Evolutionary conservation across 1,284 basidiomycete species (phyloP).

Genomic region (Tilletia walkeri): DNA sequence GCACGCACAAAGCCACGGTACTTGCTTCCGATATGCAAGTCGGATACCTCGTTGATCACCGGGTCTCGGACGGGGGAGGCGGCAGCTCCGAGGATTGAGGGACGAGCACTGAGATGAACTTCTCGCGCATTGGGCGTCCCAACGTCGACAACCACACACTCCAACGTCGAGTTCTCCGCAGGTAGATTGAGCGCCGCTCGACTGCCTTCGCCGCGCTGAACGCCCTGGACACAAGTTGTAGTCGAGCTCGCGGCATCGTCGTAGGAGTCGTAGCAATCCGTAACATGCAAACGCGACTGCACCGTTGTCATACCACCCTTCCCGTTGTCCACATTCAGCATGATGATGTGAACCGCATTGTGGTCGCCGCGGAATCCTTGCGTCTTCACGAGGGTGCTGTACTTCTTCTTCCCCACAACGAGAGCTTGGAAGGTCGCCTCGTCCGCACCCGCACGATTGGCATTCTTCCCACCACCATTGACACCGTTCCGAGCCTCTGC

Average conservation of each 20-base stretch:
- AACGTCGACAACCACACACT: neutral
- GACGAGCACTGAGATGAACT: neutral
- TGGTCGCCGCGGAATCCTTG: conserved; percentile 4
- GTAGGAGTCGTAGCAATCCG: conserved; percentile 3
- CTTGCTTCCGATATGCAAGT: conserved; percentile 71
- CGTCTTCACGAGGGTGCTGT: neutral
- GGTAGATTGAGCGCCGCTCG: conserved; percentile 4
- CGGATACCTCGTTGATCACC: conserved; percentile 59
- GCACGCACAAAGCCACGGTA: conserved; percentile 82
- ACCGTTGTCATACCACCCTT: neutral
- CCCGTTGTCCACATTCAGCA: neutral
- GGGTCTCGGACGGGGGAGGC: neutral
- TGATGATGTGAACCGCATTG: neutral
- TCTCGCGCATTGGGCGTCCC: neutral
- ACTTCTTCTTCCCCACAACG: conserved; percentile 2
- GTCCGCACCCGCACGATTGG: neutral
- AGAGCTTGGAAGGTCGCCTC: neutral
- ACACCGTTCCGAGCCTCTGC: neutral
- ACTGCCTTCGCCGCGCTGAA: conserved; percentile 4
- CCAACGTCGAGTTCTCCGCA: neutral
- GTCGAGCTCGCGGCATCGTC: neutral
- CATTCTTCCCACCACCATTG: neutral
- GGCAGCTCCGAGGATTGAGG: neutral
- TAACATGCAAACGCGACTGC: neutral
- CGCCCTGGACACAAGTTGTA: neutral